Conservation (phyloP, 2,329 filamentous ascomycete species). For the Aspergillus candidus region DNA sequence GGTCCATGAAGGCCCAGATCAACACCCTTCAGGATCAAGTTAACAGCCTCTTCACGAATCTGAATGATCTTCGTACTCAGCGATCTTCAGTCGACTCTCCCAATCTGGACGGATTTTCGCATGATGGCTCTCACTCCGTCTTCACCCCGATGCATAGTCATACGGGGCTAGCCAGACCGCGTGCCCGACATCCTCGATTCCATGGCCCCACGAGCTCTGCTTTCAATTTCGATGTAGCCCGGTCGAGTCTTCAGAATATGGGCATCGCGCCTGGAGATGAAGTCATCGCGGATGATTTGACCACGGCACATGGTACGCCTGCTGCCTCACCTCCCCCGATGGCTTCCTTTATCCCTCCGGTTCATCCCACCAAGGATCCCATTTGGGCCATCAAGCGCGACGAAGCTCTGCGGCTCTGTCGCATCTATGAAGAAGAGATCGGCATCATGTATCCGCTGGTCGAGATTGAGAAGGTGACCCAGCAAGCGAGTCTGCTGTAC, state of each 20-base stretch:
- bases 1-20: slow-evolving; percentile 70
- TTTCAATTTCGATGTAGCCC: slow-evolving; percentile 81
- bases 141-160: slow-evolving; percentile 33
- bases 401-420: slow-evolving; percentile 72
- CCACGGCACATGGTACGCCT: slow-evolving; percentile 50
- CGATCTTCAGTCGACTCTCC: slow-evolving; percentile 30
- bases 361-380: slow-evolving; percentile 60
- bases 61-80: slow-evolving; percentile 59
- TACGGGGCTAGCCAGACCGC: slow-evolving; percentile 38
- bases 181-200: slow-evolving; percentile 59
- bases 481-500: slow-evolving; percentile 63
- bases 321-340: slow-evolving; percentile 37
- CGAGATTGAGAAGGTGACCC: slow-evolving; percentile 64
- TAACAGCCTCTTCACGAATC: slow-evolving; percentile 64
- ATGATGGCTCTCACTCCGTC: slow-evolving; percentile 35
- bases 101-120: slow-evolving; percentile 30
- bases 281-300: slow-evolving; percentile 53
- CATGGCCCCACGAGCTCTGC: slow-evolving; percentile 79
- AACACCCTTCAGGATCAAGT: slow-evolving; percentile 76
- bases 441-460: slow-evolving; percentile 88
- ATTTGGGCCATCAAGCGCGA: slow-evolving; percentile 72
- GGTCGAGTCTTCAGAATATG: slow-evolving; percentile 82
- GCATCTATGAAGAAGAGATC: slow-evolving; percentile 81
- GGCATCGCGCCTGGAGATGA: slow-evolving; percentile 65
- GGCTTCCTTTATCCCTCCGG: slow-evolving; percentile 25